A percentile compares a stretch with the other conserved stretches of the same genome.
phyloP scores from a whole-genome alignment of 2,329 filamentous ascomycete species.

The Fusarium bulbicola region DNA sequence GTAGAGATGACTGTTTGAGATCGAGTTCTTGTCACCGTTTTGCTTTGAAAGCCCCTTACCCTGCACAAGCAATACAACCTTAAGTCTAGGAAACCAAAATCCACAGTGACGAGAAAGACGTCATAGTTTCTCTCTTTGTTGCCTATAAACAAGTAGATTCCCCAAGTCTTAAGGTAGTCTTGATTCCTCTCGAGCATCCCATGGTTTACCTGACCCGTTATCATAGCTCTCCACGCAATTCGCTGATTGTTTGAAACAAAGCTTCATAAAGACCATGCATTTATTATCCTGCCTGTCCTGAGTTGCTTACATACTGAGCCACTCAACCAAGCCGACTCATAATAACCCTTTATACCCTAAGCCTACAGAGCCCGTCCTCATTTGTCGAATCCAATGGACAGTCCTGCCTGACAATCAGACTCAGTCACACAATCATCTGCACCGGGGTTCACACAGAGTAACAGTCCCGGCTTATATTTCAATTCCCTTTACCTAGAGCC shows the following conservation, averaged over 20 bases:
- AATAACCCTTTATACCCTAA: too few species aligned
- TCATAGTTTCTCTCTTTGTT: not conserved
- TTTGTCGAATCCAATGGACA: not conserved
- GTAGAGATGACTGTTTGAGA: not conserved
- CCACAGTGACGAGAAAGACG: not conserved
- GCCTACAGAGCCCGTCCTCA: not conserved
- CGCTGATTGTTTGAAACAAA: not conserved
- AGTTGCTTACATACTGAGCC: not conserved
- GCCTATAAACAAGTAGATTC: not conserved
- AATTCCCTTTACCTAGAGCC: too few species aligned
- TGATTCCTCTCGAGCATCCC: not conserved
- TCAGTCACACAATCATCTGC: not conserved
- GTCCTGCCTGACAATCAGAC: not conserved
- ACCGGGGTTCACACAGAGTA: too few species aligned
- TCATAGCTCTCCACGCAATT: not conserved
- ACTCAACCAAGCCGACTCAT: not conserved
- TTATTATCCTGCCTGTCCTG: not conserved
- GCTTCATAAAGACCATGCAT: too few species aligned
- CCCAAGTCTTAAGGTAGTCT: too few species aligned
- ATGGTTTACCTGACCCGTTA: too few species aligned
- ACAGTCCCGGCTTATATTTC: not conserved
- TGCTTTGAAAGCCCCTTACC: not conserved
- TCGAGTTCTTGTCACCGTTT: not conserved
- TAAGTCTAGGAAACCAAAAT: not conserved
- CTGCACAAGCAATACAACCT: not conserved